A percentile compares a stretch with the other conserved stretches of the same genome.
Conservation (phyloP, 129 eudicot genomes). For the sunflower (Helianthus annuus) region HanXRQr2.0-SUNRISE NC_035445.2:92930325-92930824, state of each 20-base stretch:
- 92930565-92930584: slow-evolving; percentile 14
- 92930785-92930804: no score
- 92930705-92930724: slow-evolving; percentile 19
- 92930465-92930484: slow-evolving; percentile 13
- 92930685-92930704: slow-evolving; percentile 86
- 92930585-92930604: slow-evolving; percentile 95
- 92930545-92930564: background rate
- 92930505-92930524: slow-evolving; percentile 14
- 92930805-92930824: no score
- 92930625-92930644: slow-evolving; percentile 77
- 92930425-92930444: no score
- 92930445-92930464: background rate
- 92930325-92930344: no score
- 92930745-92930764: background rate
- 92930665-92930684: slow-evolving; percentile 87
- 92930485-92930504: slow-evolving; percentile 17
- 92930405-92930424: no score
- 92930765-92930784: background rate
- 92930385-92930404: no score
- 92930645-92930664: slow-evolving; percentile 86
- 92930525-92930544: background rate
- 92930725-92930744: slow-evolving; percentile 6
- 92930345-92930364: no score
- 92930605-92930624: slow-evolving; percentile 86
- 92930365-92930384: no score